These are phyloP conservation scores for Naganishia antarctica DNA, from an alignment of 768 basidiomycete genomes.

Conservation along the genomic window DNA sequence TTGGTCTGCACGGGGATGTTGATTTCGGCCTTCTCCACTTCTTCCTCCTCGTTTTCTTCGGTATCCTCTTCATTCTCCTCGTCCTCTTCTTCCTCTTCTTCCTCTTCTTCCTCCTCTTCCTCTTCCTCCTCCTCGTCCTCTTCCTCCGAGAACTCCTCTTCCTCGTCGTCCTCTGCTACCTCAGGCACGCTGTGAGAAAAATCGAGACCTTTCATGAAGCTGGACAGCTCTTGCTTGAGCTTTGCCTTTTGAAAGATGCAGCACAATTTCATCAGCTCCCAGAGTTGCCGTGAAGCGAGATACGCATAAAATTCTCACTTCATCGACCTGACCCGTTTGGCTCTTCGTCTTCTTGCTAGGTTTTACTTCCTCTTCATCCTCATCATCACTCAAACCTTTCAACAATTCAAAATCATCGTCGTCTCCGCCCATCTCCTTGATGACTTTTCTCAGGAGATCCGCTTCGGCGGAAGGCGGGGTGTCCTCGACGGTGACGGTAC, in stretches of 20 bases:
- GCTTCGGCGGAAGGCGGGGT: not conserved
- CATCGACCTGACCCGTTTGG: slow-evolving; percentile 14
- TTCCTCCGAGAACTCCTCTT: slow-evolving; percentile 53
- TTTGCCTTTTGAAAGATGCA: slow-evolving; percentile 33
- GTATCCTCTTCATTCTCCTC: slow-evolving; percentile 37
- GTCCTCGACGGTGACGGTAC: not conserved
- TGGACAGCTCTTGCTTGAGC: slow-evolving; percentile 40
- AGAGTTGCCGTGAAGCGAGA: no score
- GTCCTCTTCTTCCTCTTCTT: slow-evolving; percentile 51
- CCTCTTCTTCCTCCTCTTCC: slow-evolving; percentile 52
- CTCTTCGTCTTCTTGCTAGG: slow-evolving; percentile 24
- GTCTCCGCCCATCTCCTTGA: slow-evolving; percentile 47
- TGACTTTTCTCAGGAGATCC: slow-evolving; percentile 35
- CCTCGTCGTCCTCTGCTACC: slow-evolving; percentile 32
- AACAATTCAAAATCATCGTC: slow-evolving; percentile 46
- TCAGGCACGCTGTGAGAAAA: slow-evolving; percentile 43
- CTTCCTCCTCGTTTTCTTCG: slow-evolving; percentile 35
- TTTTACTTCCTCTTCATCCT: slow-evolving; percentile 29
- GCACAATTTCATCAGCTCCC: no score
- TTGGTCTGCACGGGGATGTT: not conserved
- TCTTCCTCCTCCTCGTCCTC: slow-evolving; percentile 49
- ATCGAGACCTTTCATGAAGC: slow-evolving; percentile 48
- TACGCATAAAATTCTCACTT: slow-evolving; percentile 21
- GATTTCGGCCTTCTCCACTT: slow-evolving; percentile 6
- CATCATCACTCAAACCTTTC: slow-evolving; percentile 42